Evolutionary conservation across 257 asterid species (phyloP), one percentile per base, ranked within the genome.

Genomic region (Hygrophila difformis): DNA sequence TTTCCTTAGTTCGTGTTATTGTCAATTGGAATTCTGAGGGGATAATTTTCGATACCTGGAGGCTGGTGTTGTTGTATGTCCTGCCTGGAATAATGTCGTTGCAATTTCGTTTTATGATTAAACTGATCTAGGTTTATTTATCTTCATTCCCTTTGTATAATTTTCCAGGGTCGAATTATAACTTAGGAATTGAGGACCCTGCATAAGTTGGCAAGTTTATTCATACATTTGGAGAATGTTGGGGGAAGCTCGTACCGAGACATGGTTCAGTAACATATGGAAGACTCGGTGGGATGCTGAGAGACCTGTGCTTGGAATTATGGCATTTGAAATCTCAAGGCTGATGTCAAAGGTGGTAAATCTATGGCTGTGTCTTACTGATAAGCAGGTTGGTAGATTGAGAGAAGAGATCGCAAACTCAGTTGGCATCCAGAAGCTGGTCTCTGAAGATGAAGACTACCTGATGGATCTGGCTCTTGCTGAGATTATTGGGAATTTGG

Each of bases 261-360:
- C 72, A 11, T 77, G 82, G 94, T 75, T 76, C 18, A 65, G 72
- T 33, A 78, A 53, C 51, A 60, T 84, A 52, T 69, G 77, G 2
- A 79, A 68, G 53, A 72, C 80, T 39, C 74, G 60, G 9, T 58
- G 74, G 49, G 86, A 74, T 56, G 66, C 73, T 0, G 80, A 77
- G 58, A 85, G 61, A 62, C 61, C 63, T 5, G 57, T 41, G 51
- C 44, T 73, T 19, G 96, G 91, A 19, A 69, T 89, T 66, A 53
- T 89, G 67, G 68, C 93, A 19, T 82, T 79, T 61, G 96, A 85
- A 55, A 68, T 77, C 26, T 79, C 93, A 0, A 71, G 73, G 44
- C 66, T 89, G 72, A 82, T 85, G 93, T 79, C 91, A 1, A 85
- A 82, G 51, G 67, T 89, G 55, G 81, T 72, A 23, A 63, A 63